Base-by-base conservation (phyloP, 2,329 filamentous ascomycete species). In the Penicillium italicum region DNA sequence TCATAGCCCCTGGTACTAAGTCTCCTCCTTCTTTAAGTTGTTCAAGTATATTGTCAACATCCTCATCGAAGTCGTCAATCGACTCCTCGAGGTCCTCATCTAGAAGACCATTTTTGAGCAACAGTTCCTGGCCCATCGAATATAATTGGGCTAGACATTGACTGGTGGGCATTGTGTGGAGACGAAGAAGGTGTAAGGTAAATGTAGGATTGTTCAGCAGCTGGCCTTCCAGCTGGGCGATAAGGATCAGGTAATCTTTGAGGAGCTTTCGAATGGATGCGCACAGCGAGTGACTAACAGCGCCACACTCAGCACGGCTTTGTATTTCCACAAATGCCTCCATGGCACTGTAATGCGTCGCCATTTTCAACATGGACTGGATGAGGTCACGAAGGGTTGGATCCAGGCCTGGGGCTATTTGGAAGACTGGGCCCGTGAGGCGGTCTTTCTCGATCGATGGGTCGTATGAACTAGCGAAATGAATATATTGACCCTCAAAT, bases 401-500 rank as follows among this genome's bases (percentile, higher is more conserved):
- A 68, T 99, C 94, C 41, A 99, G 80, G 1, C 93, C 93, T 1
- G 89, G 82, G 7, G 90, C 77, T 58, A 97, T 86, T 60, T 85
- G 86, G 75, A 91, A 97, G 10, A 80, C 77, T 1, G 94, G 94
- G 0, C 94, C 94, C 6, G 87, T 82, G 47, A 99, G 79, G 14
- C 92, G 86, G 67, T 95, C 91, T 66, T 93, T 90, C 76, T 99
- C 94, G 49, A 90, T 85, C 3, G 82, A 78, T 0, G 92, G 91
- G 64, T 96, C 87, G 71, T 96, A 97, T 9, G 84, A 83, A 62
- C 90, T 88, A 56, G 83, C 83, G 70, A 91, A 97, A 53, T 90
- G 89, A 59, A 99, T 89, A 70, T 97, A 97, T 72, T 96, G 91
- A n/a, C 94, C 94, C 74, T 99, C 94, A 61, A 91, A 96, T 24